These are phyloP conservation scores for Nakataea oryzae DNA, from an alignment of 2,329 filamentous ascomycete genomes.

Conservation along the genomic window DNA sequence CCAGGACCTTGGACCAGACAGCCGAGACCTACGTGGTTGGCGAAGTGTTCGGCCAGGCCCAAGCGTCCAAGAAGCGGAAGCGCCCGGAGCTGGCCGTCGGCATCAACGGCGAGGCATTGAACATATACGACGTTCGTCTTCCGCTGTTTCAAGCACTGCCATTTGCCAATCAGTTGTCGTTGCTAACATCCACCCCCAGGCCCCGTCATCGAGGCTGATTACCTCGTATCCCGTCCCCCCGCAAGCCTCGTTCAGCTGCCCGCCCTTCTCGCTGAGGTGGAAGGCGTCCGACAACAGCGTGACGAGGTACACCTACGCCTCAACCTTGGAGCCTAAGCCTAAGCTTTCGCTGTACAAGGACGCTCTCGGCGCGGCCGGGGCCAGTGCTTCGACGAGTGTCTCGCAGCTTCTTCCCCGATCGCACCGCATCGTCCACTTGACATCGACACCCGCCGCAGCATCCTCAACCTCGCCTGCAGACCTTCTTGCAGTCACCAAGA, in stretches of 20 bases:
- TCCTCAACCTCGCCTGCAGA: slow-evolving; percentile 15
- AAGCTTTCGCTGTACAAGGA: slow-evolving; percentile 52
- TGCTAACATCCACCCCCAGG: slow-evolving; percentile 26
- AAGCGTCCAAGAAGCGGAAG: slow-evolving; percentile 46
- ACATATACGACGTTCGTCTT: slow-evolving; percentile 50
- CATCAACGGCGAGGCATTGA: slow-evolving; percentile 52
- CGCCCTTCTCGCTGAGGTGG: slow-evolving; percentile 47
- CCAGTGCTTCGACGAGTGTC: slow-evolving; percentile 39
- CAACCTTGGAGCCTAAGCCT: slow-evolving; percentile 36
- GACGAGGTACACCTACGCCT: slow-evolving; percentile 50
- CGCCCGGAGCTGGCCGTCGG: slow-evolving; percentile 53
- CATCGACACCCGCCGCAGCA: slow-evolving; percentile 18
- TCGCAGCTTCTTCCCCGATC: slow-evolving; percentile 30
- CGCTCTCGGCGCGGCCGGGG: slow-evolving; percentile 36
- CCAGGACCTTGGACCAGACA: slow-evolving; percentile 43
- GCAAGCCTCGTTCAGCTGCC: slow-evolving; percentile 52
- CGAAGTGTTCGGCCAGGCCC: slow-evolving; percentile 49
- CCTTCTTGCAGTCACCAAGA: slow-evolving; percentile 46
- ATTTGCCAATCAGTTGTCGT: background rate
- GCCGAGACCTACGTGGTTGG: slow-evolving; percentile 43
- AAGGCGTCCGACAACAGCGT: slow-evolving; percentile 36
- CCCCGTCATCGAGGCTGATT: slow-evolving; percentile 49
- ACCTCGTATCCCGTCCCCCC: slow-evolving; percentile 59
- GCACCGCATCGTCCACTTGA: slow-evolving; percentile 30
- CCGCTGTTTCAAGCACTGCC: background rate